Conservation (phyloP, 805 yeast species). For the Starmerella vitae region DNA sequence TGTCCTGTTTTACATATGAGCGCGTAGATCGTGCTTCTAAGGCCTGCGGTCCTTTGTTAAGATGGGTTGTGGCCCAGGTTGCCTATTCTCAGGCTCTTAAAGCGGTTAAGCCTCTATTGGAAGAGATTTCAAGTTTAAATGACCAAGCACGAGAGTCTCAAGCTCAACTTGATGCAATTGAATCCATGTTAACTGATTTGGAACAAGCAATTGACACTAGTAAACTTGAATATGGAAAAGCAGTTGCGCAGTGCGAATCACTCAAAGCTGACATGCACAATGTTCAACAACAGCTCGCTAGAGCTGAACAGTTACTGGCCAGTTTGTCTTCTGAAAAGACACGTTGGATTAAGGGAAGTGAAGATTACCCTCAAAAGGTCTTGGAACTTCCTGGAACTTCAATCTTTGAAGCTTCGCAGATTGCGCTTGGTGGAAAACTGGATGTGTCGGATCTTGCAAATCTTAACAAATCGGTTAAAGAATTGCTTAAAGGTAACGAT, state of each 20-base stretch:
- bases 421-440: constrained; percentile 46
- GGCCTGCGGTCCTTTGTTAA: constrained; percentile 83
- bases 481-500: constrained; percentile 25
- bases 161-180: constrained; percentile 52
- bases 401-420: constrained; percentile 46
- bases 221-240: constrained; percentile 51
- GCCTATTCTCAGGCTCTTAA: constrained; percentile 58
- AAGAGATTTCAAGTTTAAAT: constrained; percentile 52
- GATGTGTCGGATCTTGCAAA: constrained; percentile 37
- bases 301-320: constrained; percentile 51
- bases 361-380: constrained; percentile 36
- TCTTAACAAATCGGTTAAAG: constrained; percentile 24
- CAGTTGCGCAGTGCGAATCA: constrained; percentile 67
- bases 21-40: constrained; percentile 78
- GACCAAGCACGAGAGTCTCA: constrained; percentile 34
- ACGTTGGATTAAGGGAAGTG: constrained; percentile 59
- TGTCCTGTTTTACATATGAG: constrained; percentile 54
- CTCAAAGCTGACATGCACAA: constrained; percentile 55
- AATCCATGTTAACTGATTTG: constrained; percentile 66
- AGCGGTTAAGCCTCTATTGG: constrained; percentile 56
- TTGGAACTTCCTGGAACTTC: constrained; percentile 49
- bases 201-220: constrained; percentile 54
- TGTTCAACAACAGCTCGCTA: constrained; percentile 45
- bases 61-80: constrained; percentile 87
- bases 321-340: constrained; percentile 51